Conservation (phyloP, 2,329 filamentous ascomycete genomes). For the Cytospora paraplurivora region DNA sequence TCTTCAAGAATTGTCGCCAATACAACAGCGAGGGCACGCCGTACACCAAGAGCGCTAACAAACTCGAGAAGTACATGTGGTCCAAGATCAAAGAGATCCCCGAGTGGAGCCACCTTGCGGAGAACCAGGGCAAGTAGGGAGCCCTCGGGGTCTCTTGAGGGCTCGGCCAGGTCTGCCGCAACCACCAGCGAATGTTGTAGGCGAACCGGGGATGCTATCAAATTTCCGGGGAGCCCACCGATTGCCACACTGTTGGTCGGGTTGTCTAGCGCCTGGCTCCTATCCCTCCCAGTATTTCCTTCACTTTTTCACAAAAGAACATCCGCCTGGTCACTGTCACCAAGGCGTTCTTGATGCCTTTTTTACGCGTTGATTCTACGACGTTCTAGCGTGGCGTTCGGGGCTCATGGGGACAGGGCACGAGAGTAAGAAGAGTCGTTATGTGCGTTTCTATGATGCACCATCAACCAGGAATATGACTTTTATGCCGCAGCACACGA, state of each 20-base stretch:
- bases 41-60: slow-evolving; percentile 93
- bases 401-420: background rate
- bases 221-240: background rate
- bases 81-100: slow-evolving; percentile 86
- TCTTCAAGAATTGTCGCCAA: slow-evolving; percentile 92
- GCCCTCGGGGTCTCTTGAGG: background rate
- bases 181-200: background rate
- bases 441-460: background rate
- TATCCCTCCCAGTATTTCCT: background rate
- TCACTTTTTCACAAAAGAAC: background rate
- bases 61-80: slow-evolving; percentile 95
- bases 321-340: background rate
- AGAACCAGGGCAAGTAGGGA: slow-evolving; percentile 20
- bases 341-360: background rate
- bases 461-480: background rate
- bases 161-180: background rate
- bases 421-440: background rate
- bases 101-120: slow-evolving; percentile 76
- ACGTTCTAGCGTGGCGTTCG: slow-evolving; percentile 21
- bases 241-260: background rate
- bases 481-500: background rate
- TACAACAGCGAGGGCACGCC: slow-evolving; percentile 96
- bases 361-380: background rate
- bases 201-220: background rate
- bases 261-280: background rate